Evolutionary conservation across 495 filamentous ascomycete genomes (phyloP), one percentile per base, ranked within the genome.

Genomic region (Halenospora varia): DNA sequence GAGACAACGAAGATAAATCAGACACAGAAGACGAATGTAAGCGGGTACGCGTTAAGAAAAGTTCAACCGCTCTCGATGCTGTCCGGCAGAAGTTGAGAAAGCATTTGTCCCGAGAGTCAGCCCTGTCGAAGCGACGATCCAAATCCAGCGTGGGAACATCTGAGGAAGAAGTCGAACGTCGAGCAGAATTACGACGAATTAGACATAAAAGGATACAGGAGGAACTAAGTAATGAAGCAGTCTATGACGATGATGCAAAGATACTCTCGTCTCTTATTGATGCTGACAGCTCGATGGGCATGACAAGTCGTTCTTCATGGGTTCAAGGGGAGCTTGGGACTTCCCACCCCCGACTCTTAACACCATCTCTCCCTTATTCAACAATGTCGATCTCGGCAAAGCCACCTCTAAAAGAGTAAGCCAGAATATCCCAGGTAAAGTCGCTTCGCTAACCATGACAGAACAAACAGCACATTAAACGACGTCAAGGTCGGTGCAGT

Each of bases 181-280:
- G 78, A 51, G 77, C 75, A 26, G 78, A 82, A 57, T 56, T 82
- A 49, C 76, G 71, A 60, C 69, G 77, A 45, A 62, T 80, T 13
- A 73, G 76, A 68, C 72, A 76, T 51, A 73, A 75, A 56, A 70
- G 78, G 55, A 80, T 82, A 20, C 74, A 77, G 51, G 76, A 80
- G 41, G 78, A 82, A 52, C 63, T 82, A 25, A 73, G 72, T 51
- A 75, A 62, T 23, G 62, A 63, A 41, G 48, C 26, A 20, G 25
- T 55, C 3, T 68, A 66, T 48, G 66, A 68, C 42, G 60, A 61
- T 18, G 63, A 68, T 64, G 66, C 63, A 23, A 66, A 64, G 42
- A 62, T 62, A 17, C 2, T 68, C 11, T 49, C 60, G 2, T 55
- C 61, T 6, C 18, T 62, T 19, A 20, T 39, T 10, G 47, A 3